A percentile compares a stretch with the other conserved stretches of the same genome.
These are phyloP conservation scores for Camelina hispida DNA, from an alignment of 345 rosid species.

Conservation along the genomic window DNA sequence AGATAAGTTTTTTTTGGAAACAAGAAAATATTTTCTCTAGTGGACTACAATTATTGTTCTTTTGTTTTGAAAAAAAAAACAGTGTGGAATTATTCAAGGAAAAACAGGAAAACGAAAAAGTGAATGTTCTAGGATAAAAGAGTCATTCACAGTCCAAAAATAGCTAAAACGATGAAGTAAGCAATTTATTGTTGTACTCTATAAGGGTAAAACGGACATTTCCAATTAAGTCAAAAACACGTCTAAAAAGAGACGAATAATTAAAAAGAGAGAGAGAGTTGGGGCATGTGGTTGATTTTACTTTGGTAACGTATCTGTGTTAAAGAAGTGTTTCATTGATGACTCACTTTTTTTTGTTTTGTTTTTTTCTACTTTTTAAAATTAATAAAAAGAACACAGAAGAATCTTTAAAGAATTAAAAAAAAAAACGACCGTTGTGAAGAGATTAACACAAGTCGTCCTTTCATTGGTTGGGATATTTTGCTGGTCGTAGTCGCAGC, in stretches of 20 bases:
- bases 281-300: slow-evolving; percentile 27
- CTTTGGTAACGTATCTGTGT: slow-evolving; percentile 34
- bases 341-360: not conserved
- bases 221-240: slow-evolving; percentile 33
- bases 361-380: not conserved
- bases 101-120: not conserved
- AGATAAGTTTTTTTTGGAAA: not conserved
- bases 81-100: not conserved
- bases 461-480: slow-evolving; percentile 22
- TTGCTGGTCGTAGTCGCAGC: slow-evolving; percentile 36
- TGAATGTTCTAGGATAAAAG: not conserved
- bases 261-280: not conserved
- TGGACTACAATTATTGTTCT: too few relatives aligned
- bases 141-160: not conserved
- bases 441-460: not conserved
- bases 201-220: slow-evolving; percentile 33
- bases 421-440: slow-evolving; percentile 26
- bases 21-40: too few relatives aligned
- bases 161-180: not conserved
- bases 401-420: not conserved
- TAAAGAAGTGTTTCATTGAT: slow-evolving; percentile 38
- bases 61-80: too few relatives aligned
- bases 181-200: not conserved
- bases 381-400: not conserved
- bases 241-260: slow-evolving; percentile 22